Evolutionary conservation across 202 grass and related monocot genomes (phyloP), one percentile per base, ranked within the genome.

Genomic region (Cymbopogon flexuosus): DNA sequence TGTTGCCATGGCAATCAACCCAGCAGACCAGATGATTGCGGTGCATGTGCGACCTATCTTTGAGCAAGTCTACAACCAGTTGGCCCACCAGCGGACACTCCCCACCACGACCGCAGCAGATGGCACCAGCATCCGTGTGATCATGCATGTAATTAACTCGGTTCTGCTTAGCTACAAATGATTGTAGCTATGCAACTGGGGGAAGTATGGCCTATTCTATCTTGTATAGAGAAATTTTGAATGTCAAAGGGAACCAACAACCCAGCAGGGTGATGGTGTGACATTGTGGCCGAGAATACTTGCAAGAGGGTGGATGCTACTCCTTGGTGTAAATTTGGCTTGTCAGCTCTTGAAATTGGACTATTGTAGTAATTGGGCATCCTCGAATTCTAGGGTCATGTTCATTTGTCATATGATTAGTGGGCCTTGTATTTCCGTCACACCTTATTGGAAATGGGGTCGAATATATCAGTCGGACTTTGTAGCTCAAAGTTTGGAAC

Each of bases 101-200:
- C 84, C 90, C 6, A 87, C 81, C 15, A 88, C 70, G 6, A 88
- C 54, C 13, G 3, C 85, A 29, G 47, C 89, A 43, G 96, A 99
- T 61, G 67, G 70, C 45, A 72, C 75, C 49, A 90, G 46, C 84
- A 80, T 99, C 56, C 83, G 86, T 49, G 68, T 99, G 57, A 69
- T 96, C 34, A 96, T 96, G 89, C 96, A 99, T 90, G 93, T 99
- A 57, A 88, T 99, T 70, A 96, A 96, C 85, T 99, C 90, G 10
- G 92, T 99, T 71, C 78, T 93, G 27, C 86, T 91, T 77, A 89
- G 88, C 85, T 93, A 86, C 65, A 99, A 93, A 84, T 99, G 93
- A 99, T 90, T 47, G 19, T 43, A 69, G 73, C 70, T 87, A 21
- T 36, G n/a, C 69, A 59, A 72, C 70, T 79, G 11, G 62, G 56